Conservation (phyloP, 2,329 filamentous ascomycete genomes). For the Thermomyces lanuginosus region DNA sequence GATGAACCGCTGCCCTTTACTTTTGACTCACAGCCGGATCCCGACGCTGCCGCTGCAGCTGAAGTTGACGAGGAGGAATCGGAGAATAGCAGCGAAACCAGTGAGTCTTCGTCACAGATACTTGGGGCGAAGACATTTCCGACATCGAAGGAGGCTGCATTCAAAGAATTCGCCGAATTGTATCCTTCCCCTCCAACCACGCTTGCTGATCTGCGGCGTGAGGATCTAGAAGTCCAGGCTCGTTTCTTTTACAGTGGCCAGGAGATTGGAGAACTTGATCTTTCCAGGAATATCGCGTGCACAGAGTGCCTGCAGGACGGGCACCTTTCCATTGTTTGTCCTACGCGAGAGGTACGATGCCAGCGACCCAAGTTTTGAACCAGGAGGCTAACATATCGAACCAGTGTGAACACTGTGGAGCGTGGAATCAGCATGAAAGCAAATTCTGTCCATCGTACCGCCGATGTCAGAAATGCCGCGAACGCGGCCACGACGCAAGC, state of each 20-base stretch:
- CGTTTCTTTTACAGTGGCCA: constrained; percentile 25
- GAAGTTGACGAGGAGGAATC: constrained; percentile 1
- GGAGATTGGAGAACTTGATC: constrained; percentile 22
- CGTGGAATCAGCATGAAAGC: constrained; percentile 25
- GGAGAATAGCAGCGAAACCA: neutral
- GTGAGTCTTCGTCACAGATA: constrained; percentile 1
- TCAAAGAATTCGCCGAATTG: constrained; percentile 17
- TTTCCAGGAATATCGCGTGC: constrained; percentile 26
- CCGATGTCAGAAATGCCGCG: constrained; percentile 40
- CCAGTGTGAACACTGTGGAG: constrained; percentile 28
- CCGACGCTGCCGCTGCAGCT: neutral
- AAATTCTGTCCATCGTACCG: constrained; percentile 25
- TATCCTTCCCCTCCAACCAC: constrained; percentile 19
- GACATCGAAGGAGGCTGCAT: constrained; percentile 19
- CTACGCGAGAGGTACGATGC: constrained; percentile 23
- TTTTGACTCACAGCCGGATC: constrained; percentile 13
- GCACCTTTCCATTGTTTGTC: constrained; percentile 28
- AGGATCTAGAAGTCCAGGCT: constrained; percentile 25
- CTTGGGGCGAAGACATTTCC: constrained; percentile 3
- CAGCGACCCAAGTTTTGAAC: neutral
- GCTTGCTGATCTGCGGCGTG: constrained; percentile 22
- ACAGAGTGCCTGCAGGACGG: constrained; percentile 27
- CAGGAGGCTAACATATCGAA: constrained; percentile 5
- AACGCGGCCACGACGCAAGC: constrained; percentile 40
- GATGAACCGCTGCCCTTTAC: constrained; percentile 4